Base-by-base conservation (phyloP, 1,284 basidiomycete species). In the Ceratobasidium sp. region DNA sequence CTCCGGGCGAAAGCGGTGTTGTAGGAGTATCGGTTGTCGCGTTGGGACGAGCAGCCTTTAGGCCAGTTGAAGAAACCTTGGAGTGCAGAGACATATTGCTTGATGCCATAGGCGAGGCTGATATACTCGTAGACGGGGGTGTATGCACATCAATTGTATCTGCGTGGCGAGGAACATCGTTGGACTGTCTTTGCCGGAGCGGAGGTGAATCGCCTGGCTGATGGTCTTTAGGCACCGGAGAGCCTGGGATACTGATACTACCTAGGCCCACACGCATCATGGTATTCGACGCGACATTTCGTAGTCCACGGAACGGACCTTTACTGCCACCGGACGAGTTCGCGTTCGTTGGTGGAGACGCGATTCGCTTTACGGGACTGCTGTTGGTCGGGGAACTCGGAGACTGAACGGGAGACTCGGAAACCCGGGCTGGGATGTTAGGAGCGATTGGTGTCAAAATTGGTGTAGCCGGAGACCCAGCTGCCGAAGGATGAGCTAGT, bases 31-130 rank as follows among this genome's bases (percentile, higher is more conserved):
- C 82, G 15, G 66, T 67, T 17, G 80, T 65, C 12, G 87, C 83
- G 50, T 75, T 56, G 26, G 46, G 77, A 15, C 84, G 33, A 82
- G 84, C 82, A 78, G 85, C 62, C n/a, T 90, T 88, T 9, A 92
- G 83, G 78, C 89, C 89, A 2, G 90, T 89, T 7, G 91, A 82
- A 0, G 90, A 91, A 5, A 91, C 83, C 81, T 92, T 92, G 0
- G 87, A 85, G 7, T 88, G 86, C 12, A 92, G 83, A 0, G 90
- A 90, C 28, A 80, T 79, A 48, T 79, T 82, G 46, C 84, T 81
- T 28, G 64, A 65, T 15, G 50, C 62, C 59, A 62, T 56, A 23
- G 62, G 73, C 23, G 73, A 76, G 20, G 73, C 33, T 3, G 71
- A 74, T 33, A 46, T 44, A 23, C 69, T 71, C 69, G 69, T 23